phyloP scores from a whole-genome alignment of 2,329 filamentous ascomycete species.

The Aspergillus terreus region DNA sequence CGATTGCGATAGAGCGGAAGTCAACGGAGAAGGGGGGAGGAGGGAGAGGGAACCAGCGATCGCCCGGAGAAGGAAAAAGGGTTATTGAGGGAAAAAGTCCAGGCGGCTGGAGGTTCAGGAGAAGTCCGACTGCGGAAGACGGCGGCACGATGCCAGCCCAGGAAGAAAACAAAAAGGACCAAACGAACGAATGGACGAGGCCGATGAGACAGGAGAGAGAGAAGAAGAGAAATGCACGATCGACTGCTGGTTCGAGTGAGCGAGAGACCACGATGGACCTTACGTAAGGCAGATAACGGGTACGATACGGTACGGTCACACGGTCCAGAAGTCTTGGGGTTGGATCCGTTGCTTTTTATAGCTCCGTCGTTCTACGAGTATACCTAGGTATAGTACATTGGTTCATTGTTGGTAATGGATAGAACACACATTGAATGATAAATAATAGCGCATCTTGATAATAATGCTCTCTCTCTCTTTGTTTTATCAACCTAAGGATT shows the following conservation, averaged over 20 bases:
- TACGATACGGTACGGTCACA: not conserved
- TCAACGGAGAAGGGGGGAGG: slow-evolving; percentile 10
- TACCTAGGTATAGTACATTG: too few relatives aligned
- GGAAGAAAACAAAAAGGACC: not conserved
- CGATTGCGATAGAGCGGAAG: not conserved
- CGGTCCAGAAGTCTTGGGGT: not conserved
- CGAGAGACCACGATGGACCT: not conserved
- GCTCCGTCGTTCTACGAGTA: not conserved
- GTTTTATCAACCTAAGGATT: too few relatives aligned
- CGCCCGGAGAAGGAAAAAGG: slow-evolving; percentile 11
- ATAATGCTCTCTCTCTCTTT: too few relatives aligned
- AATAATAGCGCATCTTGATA: too few relatives aligned
- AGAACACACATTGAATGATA: too few relatives aligned
- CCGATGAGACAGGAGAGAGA: not conserved
- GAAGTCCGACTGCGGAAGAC: not conserved
- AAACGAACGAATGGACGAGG: not conserved
- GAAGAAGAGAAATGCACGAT: not conserved
- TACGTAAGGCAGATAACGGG: too few relatives aligned
- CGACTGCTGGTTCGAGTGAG: not conserved
- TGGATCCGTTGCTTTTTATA: slow-evolving; percentile 12
- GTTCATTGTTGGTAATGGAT: too few relatives aligned
- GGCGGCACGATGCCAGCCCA: not conserved
- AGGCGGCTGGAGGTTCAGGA: slow-evolving; percentile 1
- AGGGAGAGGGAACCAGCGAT: slow-evolving; percentile 6
- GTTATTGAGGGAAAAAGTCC: slow-evolving; percentile 2